phyloP scores from a whole-genome alignment of 2,329 filamentous ascomycete genomes.

The Aspergillus awamori region DNA sequence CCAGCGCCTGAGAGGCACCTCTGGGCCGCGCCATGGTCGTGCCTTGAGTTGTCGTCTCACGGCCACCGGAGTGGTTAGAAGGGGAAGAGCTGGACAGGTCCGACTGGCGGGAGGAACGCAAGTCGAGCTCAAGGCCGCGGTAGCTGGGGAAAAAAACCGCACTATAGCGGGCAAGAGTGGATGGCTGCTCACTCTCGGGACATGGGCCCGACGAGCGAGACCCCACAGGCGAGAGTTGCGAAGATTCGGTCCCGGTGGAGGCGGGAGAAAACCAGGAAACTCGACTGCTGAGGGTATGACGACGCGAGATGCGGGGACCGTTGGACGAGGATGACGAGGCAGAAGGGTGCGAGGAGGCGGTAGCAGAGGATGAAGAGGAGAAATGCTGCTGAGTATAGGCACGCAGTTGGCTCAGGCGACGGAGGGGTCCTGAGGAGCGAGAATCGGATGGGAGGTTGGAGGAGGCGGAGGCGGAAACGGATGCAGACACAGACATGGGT shows the following conservation, averaged over 20 bases:
- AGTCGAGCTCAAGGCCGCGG: conserved; percentile 27
- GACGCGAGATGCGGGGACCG: conserved; percentile 33
- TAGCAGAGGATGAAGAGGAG: conserved; percentile 16
- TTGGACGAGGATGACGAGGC: conserved; percentile 22
- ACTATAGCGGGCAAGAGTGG: conserved; percentile 24
- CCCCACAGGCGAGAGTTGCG: conserved; percentile 24
- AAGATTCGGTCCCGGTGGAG: conserved; percentile 28
- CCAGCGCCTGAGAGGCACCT: conserved; percentile 30
- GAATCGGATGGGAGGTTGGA: conserved; percentile 32
- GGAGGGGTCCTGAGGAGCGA: conserved; percentile 39
- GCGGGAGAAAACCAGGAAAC: conserved; percentile 40
- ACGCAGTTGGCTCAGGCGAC: conserved; percentile 46
- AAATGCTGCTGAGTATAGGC: conserved; percentile 41
- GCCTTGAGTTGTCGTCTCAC: conserved; percentile 18
- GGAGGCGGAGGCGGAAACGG: conserved; percentile 42
- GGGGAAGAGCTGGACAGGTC: conserved; percentile 36
- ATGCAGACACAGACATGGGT: conserved; percentile 36
- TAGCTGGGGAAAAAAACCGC: conserved; percentile 23
- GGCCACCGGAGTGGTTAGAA: conserved; percentile 29
- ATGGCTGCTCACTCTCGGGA: conserved; percentile 32
- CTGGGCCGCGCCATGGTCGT: conserved; percentile 35
- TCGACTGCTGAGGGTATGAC: conserved; percentile 41
- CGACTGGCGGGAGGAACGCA: conserved; percentile 25
- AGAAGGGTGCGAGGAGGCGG: too few relatives aligned
- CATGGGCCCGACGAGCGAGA: conserved; percentile 30